Base-by-base conservation (phyloP, 768 basidiomycete genomes). In the Pleurotus tuoliensis region DNA sequence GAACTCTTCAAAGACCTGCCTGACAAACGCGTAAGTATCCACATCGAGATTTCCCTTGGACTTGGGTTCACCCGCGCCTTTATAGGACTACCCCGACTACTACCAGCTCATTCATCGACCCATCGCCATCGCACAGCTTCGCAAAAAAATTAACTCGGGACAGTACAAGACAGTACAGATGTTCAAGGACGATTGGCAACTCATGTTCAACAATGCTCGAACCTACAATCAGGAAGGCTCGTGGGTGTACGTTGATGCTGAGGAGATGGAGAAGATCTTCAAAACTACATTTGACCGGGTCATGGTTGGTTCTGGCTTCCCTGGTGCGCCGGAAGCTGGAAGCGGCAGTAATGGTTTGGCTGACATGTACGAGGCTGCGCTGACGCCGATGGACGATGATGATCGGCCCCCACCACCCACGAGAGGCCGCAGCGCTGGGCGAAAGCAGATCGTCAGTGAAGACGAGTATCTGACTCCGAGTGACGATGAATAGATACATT, bases 151-250 rank as follows among this genome's bases (percentile, higher is more conserved):
- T 48, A 82, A 76, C 50, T 75, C 79, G 55, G 77, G 78, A 45
- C 76, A 81, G 56, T 93, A 94, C 76, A 92, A 92, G 76, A 83
- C 72, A 39, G 82, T 94, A 37, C 73, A 80, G 34, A 76, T 81
- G 56, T 94, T 86, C 73, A 77, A 82, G 56, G 82, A 84, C 46
- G 93, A 96, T 69, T 93, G 88, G 85, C 81, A 81, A 62, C 80
- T 94, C 56, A 94, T 99, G 89, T 98, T 95, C 71, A 81, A 84
- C 69, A 98, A 98, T 64, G 95, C 96, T 4, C 82, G 90, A 63
- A 90, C 84, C 44, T 98, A 93, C 77, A 98, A 98, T 69, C 87
- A 90, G 69, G 93, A 96, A 71, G 93, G 90, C 1, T 95, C 93
- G 0, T 93, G 92, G 90, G 94, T 97, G 38, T 96, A 94, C 71